Percentiles rank a stretch among this genome's conserved stretches.
These are phyloP conservation scores for Heliosperma pusillum DNA, from an alignment of 148 eudicot genomes.

Conservation along the genomic window DNA sequence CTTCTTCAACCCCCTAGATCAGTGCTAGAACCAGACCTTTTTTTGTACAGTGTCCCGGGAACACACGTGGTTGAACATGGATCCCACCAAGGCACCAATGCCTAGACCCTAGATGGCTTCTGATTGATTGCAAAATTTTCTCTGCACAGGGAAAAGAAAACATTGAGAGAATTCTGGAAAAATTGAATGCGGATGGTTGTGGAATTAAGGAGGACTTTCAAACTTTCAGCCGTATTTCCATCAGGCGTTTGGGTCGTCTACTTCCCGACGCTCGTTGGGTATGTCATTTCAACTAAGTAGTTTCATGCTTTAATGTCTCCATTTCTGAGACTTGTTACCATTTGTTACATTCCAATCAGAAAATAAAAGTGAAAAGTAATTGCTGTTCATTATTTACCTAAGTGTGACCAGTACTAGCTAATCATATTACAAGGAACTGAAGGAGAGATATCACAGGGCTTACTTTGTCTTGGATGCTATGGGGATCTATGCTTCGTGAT, in stretches of 20 bases:
- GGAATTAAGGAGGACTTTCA: conserved; percentile 45
- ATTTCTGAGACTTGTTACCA: not conserved
- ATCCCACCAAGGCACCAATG: no score
- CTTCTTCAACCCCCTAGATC: not conserved
- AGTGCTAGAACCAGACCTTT: not conserved
- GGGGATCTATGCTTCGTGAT: no score
- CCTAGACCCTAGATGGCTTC: not conserved
- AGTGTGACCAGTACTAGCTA: not conserved
- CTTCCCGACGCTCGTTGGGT: conserved; percentile 91
- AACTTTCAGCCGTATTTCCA: conserved; percentile 60
- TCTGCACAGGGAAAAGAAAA: conserved; percentile 58
- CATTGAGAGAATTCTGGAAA: conserved; percentile 52
- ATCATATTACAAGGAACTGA: no score
- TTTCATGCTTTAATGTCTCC: not conserved
- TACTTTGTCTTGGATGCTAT: not conserved
- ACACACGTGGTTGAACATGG: no score
- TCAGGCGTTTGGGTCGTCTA: conserved; percentile 74
- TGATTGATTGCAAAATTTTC: not conserved
- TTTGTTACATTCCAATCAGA: not conserved
- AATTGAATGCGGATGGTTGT: conserved; percentile 42
- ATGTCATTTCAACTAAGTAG: conserved; percentile 15
- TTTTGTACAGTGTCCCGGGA: not conserved
- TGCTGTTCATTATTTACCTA: not conserved
- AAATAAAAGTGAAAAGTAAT: not conserved
- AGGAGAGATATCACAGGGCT: not conserved